Conservation (phyloP, 768 basidiomycete genomes). For the Myochromella boudieri region DNA sequence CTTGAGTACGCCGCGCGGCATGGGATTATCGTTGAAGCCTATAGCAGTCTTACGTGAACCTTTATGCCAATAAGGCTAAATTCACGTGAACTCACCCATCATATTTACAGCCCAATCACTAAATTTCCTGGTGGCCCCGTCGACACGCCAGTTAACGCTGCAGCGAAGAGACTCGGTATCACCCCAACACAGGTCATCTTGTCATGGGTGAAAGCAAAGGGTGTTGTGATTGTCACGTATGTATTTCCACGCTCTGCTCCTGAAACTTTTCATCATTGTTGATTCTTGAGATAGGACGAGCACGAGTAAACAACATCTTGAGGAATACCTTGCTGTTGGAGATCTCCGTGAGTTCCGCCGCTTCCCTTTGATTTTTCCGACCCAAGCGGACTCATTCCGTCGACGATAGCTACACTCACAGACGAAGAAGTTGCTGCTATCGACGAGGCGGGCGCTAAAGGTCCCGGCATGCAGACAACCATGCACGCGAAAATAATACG, state of each 20-base stretch:
- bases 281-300: slow-evolving; percentile 45
- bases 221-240: slow-evolving; percentile 66
- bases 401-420: slow-evolving; percentile 46
- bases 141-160: slow-evolving; percentile 50
- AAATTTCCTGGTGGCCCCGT: slow-evolving; percentile 62
- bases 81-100: neutral
- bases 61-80: neutral
- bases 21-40: slow-evolving; percentile 55
- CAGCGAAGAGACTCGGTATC: slow-evolving; percentile 54
- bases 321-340: slow-evolving; percentile 66
- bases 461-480: slow-evolving; percentile 38
- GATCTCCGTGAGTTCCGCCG: slow-evolving; percentile 45
- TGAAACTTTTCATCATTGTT: neutral
- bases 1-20: slow-evolving; percentile 49
- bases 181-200: slow-evolving; percentile 67
- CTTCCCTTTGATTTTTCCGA: neutral
- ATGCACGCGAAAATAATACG: too few species aligned
- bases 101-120: slow-evolving; percentile 51
- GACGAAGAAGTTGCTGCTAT: slow-evolving; percentile 61
- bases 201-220: slow-evolving; percentile 68
- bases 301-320: slow-evolving; percentile 55
- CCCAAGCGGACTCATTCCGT: neutral
- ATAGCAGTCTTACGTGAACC: slow-evolving; percentile 49
- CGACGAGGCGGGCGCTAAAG: slow-evolving; percentile 59
- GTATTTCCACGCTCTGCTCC: slow-evolving; percentile 16